Percentiles rank a stretch among this genome's conserved stretches.
Evolutionary conservation across 257 asterid genomes (phyloP).

Genomic region (Gynochthodes officinalis): DNA sequence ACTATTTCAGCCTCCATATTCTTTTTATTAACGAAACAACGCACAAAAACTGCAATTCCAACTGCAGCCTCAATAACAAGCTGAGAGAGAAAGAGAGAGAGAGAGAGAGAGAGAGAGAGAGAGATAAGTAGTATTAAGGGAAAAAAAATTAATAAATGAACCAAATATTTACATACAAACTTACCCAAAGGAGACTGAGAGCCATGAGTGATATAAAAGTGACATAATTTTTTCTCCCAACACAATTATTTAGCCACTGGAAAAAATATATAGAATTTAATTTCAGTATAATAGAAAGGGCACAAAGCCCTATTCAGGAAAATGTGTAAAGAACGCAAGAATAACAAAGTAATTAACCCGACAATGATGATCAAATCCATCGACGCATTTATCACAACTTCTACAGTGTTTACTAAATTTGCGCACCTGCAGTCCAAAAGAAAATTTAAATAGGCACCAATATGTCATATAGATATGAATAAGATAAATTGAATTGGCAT

Average conservation of each 20-base stretch:
- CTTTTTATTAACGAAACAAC: conserved; percentile 67
- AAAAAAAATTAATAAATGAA: neutral
- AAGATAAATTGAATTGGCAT: neutral
- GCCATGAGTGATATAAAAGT: conserved; percentile 90
- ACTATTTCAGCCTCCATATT: conserved; percentile 86
- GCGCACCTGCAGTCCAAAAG: conserved; percentile 57
- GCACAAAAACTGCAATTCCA: conserved; percentile 83
- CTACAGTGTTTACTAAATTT: conserved; percentile 97
- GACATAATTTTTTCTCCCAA: conserved; percentile 81
- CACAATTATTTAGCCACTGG: conserved; percentile 99
- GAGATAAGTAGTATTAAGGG: conserved; percentile 10
- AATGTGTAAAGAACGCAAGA: conserved; percentile 10
- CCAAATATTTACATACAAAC: conserved; percentile 26
- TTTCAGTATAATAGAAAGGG: conserved; percentile 17
- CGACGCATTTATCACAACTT: conserved; percentile 99
- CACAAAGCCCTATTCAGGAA: neutral
- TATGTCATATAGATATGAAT: neutral
- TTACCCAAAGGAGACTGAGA: conserved; percentile 85
- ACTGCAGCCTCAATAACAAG: conserved; percentile 83
- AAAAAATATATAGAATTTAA: conserved; percentile 31
- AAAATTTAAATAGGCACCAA: neutral
- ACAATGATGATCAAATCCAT: conserved; percentile 99
- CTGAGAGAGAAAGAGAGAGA: conserved; percentile 48
- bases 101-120: conserved; percentile 28
- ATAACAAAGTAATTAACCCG: conserved; percentile 54